Percentiles rank a stretch among this genome's conserved stretches.
Evolutionary conservation across 2,329 filamentous ascomycete genomes (phyloP).

Genomic region (Colletotrichum ledebouriae): DNA sequence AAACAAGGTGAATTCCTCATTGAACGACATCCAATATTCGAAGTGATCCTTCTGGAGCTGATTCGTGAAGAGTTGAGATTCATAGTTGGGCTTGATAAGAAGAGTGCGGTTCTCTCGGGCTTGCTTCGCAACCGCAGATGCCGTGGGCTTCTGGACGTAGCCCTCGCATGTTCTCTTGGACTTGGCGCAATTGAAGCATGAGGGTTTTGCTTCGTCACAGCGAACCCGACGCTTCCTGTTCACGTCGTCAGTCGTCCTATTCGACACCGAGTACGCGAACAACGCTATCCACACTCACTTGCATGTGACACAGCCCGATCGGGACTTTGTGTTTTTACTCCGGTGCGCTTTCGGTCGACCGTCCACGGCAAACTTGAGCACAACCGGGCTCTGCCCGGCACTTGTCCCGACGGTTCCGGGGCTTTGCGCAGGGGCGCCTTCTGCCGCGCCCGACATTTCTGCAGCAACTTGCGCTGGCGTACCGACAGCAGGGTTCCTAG

Average conservation of each 20-base stretch:
- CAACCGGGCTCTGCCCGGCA: not conserved
- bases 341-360: slow-evolving; percentile 7
- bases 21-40: slow-evolving; percentile 30
- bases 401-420: not conserved
- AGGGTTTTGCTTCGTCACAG: slow-evolving; percentile 29
- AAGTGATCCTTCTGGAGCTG: slow-evolving; percentile 38
- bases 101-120: not conserved
- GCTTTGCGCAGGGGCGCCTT: not conserved
- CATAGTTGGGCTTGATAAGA: slow-evolving; percentile 19
- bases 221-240: slow-evolving; percentile 25
- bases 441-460: not conserved
- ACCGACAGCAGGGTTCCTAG: too few species aligned
- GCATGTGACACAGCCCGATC: slow-evolving; percentile 35
- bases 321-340: slow-evolving; percentile 17
- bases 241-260: not conserved
- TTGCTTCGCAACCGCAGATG: not conserved
- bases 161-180: slow-evolving; percentile 27
- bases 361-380: slow-evolving; percentile 9
- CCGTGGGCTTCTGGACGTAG: not conserved
- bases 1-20: slow-evolving; percentile 24
- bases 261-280: not conserved
- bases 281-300: slow-evolving; percentile 22
- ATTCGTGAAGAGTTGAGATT: slow-evolving; percentile 19
- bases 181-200: slow-evolving; percentile 28
- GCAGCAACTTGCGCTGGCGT: not conserved